Base-by-base conservation (phyloP, 257 asterid genomes). In the Ligustrum vulgare region DNA sequence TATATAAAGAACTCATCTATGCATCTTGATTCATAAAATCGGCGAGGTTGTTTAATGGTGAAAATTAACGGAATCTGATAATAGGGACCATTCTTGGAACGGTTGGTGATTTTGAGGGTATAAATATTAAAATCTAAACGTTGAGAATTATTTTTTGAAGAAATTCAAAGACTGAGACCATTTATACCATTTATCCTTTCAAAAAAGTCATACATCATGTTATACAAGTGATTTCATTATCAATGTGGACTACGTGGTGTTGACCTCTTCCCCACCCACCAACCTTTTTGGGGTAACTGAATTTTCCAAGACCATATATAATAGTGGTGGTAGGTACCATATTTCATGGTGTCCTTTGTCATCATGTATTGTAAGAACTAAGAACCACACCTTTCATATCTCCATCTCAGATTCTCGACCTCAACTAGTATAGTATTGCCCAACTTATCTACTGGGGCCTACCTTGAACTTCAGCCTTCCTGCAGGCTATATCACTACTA, bases 291-390 rank as follows among this genome's bases (percentile, higher is more conserved):
- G 35, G 15, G 33, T 60, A 8, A 25, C 10, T 11, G 34, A 60
- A 60, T 23, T 60, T 35, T 60, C 67, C 34, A 60, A 60, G 34
- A 60, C 67, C 34, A 60, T 60, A 15, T 8, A 60, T 60, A 25
- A 35, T n/a, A 25, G 33, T 60, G 67, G 35, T 60, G 67, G 67
- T 32, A 60, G 11, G 67, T 18, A 60, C 67, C 67, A 60, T 54
- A n/a, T 60, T 25, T 25, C 34, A 60, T 11, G 16, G 1, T 25
- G 67, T 60, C 18, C 67, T 23, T 60, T 4, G 11, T 9, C 34
- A 60, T 25, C 67, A 60, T 9, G 5, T 23, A n/a, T n/a, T n/a
- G n/a, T n/a, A n/a, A n/a, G n/a, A n/a, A n/a, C n/a, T n/a, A 60
- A 10, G 65, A 56, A 56, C 65, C 67, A 60, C 67, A 25, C 0